A percentile compares a stretch with the other conserved stretches of the same genome.
phyloP scores from a whole-genome alignment of 2,329 filamentous ascomycete genomes.

The Exserohilum turcica region DNA sequence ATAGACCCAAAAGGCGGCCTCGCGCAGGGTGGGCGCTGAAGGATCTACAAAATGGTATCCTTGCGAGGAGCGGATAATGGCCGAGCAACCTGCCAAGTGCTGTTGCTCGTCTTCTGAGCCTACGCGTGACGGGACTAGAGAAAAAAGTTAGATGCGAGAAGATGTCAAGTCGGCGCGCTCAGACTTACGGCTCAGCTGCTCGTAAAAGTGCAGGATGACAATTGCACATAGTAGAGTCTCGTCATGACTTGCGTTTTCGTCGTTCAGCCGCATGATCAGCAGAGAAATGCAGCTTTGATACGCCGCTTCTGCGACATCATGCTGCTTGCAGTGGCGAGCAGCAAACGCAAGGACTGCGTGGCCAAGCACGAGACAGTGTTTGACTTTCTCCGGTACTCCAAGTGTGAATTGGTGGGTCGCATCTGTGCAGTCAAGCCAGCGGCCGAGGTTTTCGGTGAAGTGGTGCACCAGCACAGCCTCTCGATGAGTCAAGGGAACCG shows the following conservation, averaged over 20 bases:
- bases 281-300: conserved; percentile 39
- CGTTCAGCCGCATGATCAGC: conserved; percentile 37
- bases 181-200: conserved; percentile 37
- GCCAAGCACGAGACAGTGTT: conserved; percentile 34
- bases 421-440: conserved; percentile 42
- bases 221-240: conserved; percentile 39
- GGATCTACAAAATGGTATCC: conserved; percentile 36
- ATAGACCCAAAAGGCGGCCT: conserved; percentile 44
- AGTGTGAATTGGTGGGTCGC: conserved; percentile 39
- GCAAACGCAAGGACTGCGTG: conserved; percentile 38
- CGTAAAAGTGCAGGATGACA: conserved; percentile 40
- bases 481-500: conserved; percentile 22
- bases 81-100: conserved; percentile 38
- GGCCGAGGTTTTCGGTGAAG: conserved; percentile 37
- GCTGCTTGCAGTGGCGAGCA: conserved; percentile 33
- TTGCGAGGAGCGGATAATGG: conserved; percentile 39
- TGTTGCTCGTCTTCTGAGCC: conserved; percentile 37
- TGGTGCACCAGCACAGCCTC: conserved; percentile 39
- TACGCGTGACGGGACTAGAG: conserved; percentile 30
- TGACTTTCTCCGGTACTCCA: conserved; percentile 35
- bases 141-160: conserved; percentile 5
- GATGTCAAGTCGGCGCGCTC: not conserved
- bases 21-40: conserved; percentile 39
- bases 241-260: conserved; percentile 34
- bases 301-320: conserved; percentile 25